phyloP scores from a whole-genome alignment of 1,139 yeast genomes.

The Debaryomyces sp. region DNA sequence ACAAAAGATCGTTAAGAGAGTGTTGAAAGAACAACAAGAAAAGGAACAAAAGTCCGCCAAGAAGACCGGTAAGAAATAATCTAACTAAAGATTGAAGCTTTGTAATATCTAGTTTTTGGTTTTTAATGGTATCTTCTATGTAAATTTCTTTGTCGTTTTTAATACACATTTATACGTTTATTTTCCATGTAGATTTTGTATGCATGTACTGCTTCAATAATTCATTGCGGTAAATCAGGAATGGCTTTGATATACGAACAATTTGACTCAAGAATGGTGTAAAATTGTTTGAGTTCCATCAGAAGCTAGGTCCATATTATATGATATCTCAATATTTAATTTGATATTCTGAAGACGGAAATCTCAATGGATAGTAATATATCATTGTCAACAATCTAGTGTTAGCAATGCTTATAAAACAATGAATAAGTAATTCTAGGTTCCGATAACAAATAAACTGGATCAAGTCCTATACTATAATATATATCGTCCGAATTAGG shows the following conservation, averaged over 20 bases:
- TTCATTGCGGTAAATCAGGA: not conserved
- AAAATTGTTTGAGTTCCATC: too few relatives aligned
- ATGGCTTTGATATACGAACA: too few relatives aligned
- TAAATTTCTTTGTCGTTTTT: constrained; percentile 21
- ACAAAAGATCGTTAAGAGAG: constrained; percentile 99
- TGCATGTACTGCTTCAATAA: not conserved
- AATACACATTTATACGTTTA: constrained; percentile 18
- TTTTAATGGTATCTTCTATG: constrained; percentile 22
- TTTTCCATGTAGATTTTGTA: not conserved
- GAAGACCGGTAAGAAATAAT: constrained; percentile 13
- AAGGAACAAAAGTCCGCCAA: constrained; percentile 70
- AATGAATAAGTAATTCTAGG: not conserved
- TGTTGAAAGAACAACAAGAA: constrained; percentile 90
- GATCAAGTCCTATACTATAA: not conserved
- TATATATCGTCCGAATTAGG: not conserved
- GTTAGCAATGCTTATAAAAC: too few relatives aligned
- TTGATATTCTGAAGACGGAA: too few relatives aligned
- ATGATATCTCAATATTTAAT: too few relatives aligned
- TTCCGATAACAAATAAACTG: not conserved
- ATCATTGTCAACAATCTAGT: not conserved
- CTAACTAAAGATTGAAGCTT: constrained; percentile 11
- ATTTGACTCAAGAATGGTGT: too few relatives aligned
- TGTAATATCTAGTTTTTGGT: constrained; percentile 20
- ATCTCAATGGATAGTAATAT: too few relatives aligned
- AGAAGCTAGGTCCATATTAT: too few relatives aligned